Conservation (phyloP, 176 grass and related monocot genomes). For the Juncus effusus region DNA sequence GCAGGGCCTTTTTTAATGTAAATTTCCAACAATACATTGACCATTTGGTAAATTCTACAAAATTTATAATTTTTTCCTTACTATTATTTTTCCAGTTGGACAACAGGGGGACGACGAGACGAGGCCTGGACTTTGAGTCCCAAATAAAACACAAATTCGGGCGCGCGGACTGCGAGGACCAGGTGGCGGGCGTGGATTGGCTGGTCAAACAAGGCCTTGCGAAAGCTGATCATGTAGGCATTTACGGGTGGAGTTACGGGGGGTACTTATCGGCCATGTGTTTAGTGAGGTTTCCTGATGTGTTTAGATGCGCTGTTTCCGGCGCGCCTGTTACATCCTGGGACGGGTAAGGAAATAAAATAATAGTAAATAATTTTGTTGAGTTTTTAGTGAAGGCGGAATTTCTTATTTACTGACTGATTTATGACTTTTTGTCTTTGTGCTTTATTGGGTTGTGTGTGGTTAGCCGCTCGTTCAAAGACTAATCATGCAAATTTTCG, state of each 20-base stretch:
- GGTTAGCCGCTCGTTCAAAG: too few relatives aligned
- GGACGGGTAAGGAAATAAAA: slow-evolving; percentile 54
- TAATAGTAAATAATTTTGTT: too few relatives aligned
- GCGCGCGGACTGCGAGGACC: slow-evolving; percentile 76
- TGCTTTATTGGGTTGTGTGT: too few relatives aligned
- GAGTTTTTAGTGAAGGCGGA: too few relatives aligned
- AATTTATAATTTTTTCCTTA: slow-evolving; percentile 16
- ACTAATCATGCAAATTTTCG: too few relatives aligned
- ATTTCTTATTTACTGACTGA: too few relatives aligned
- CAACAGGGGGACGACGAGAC: slow-evolving; percentile 80
- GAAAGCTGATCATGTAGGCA: slow-evolving; percentile 77
- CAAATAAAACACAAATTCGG: slow-evolving; percentile 84
- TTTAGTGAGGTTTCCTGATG: slow-evolving; percentile 62
- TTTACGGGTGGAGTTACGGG: slow-evolving; percentile 96
- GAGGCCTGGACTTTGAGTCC: slow-evolving; percentile 85
- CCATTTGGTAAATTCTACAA: not conserved
- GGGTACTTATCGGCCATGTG: slow-evolving; percentile 98
- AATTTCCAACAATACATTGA: slow-evolving; percentile 9
- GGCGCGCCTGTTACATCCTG: slow-evolving; percentile 91
- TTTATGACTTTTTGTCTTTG: too few relatives aligned
- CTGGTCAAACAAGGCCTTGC: slow-evolving; percentile 81
- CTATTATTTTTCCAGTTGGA: slow-evolving; percentile 57
- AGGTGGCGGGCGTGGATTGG: slow-evolving; percentile 85
- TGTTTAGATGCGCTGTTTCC: slow-evolving; percentile 75
- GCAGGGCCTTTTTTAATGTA: slow-evolving; percentile 10